Base-by-base conservation (phyloP, 805 yeast species). In the Candida boleticola region DNA sequence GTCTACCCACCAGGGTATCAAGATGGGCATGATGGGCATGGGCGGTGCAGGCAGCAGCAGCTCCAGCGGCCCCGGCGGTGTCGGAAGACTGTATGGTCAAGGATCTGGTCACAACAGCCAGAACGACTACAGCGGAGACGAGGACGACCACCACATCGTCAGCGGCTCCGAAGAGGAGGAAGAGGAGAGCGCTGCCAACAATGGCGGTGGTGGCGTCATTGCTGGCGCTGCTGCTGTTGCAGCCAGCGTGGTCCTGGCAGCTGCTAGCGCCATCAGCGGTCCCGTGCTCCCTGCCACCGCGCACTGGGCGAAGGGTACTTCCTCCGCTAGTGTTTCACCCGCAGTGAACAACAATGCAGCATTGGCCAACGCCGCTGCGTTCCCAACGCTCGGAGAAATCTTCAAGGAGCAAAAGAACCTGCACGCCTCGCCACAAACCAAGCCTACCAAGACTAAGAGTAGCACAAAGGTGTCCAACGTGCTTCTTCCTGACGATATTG, bases 231-330 rank as follows among this genome's bases (percentile, higher is more conserved):
- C 54, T 7, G 43, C 54, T 16, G 36, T 52, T 4, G 36, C 47
- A 9, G 42, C 46, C n/a, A 29, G 17, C 13, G 18, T 14, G 6
- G 32, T 29, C 9, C 13, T n/a, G 6, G 35, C 20, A 31, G 35
- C 32, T n/a, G 32, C 35, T 36, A 44, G 39, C 33, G 37, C 22
- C 29, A 37, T 25, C 35, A 46, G 44, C 29, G 46, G 50, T 16
- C 74, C 79, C 3, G 76, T 82, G 3, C 71, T 86, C 39, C 93
- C 93, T 6, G 75, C 84, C 1, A 76, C 89, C 16, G 87, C 84
- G 1, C 79, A 85, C 3, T 83, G 90, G 90, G 70, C 71, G 5
- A 62, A 60, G 44, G 43, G 51, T 40, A 44, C 57, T 11, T 50
- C 47, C 11, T 58, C 62, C 6, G 62, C 60, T 27, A 57, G 60